Evolutionary conservation across 805 yeast genomes (phyloP), one percentile per base, ranked within the genome.

Genomic region (Monosporozyma aquatica): DNA sequence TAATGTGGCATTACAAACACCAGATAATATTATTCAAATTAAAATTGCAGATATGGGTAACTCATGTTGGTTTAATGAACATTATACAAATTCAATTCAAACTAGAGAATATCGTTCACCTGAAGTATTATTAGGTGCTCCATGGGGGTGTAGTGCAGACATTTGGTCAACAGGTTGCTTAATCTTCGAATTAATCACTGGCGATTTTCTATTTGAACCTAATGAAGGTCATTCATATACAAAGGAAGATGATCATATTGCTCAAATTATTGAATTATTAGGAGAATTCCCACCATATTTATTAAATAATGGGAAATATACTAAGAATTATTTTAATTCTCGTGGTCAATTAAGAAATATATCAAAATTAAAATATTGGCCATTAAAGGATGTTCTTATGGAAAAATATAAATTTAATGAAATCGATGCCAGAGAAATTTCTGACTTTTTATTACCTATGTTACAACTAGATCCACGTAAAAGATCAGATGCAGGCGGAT

Each of bases 91-190:
- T 60, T 89, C 86, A 48, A 85, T 87, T 47, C 96, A 87, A 63
- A 87, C 97, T 1, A 71, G 97, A 37, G 96, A 87, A 60, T 87
- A 87, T 61, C 71, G 98, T 36, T 76, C 96, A 0, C 97, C 97
- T 1, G 98, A 90, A 56, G 84, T 82, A 5, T 62, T 84, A 13
- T 54, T 83, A 15, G 92, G 95, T 0, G 75, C 83, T 8, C 70
- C 75, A 25, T 92, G 98, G 98, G 98, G 98, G 1, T 87, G 95
- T 41, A 79, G 90, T 42, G 81, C 94, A 1, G 98, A 92, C 64
- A 74, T 90, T 38, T 92, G 98, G 98, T 84, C 95, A n/a, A 70
- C 84, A 54, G 97, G 95, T 0, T 89, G 97, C 65, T 65, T 92
- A 54, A 70, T 84, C 1, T 92, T 92, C 64, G 98, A 92, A 66